Evolutionary conservation across 768 basidiomycete species (phyloP), one percentile per base, ranked within the genome.

Genomic region (Mycena latifolia): DNA sequence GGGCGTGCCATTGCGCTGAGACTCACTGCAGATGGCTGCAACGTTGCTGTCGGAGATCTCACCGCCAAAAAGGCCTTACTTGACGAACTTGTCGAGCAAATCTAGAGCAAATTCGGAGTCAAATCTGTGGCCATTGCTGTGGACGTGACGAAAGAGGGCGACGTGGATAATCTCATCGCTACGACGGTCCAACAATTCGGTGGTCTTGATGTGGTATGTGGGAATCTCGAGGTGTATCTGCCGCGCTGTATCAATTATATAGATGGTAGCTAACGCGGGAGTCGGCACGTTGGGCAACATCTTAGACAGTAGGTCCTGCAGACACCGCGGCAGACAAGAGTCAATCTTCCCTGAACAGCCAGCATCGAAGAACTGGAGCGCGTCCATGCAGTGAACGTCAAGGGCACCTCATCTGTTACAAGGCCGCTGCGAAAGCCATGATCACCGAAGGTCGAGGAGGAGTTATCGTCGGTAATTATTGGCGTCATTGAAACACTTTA

Each of bases 1-100:
- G 82, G 81, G 11, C 74, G 77, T 24, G 79, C 77, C 54, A 78
- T 82, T 47, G 78, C 79, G 17, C 68, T 76, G 14, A 74, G 80
- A 12, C 78, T 83, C 39, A 79, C 81, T 35, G 55, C 67, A 15
- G 81, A 78, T 52, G 80, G 81, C 31, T 77, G 77, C 63, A 77
- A 81, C 55, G 66, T 82, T 46, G 73, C 75, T 35, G 65, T 81
- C 52, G 80, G 77, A 5, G 82, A 80, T 46, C 69, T 78, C 29
- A 54, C 65, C 6, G 33, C 25, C 15, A 45, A 61, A 45, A 20
- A 28, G 9, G 20, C 39, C 0, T 20, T 35, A 12, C 65, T 66
- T 37, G 22, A 62, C 3, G 39, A 53, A 33, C 39, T 65, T 27
- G 57, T 59, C 29, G 27, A 43, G 0, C 35, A 61, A 31, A 55